These are phyloP conservation scores for Phytophthora foliorum DNA, from an alignment of 352 stramenopile genomes.

Conservation along the genomic window DNA sequence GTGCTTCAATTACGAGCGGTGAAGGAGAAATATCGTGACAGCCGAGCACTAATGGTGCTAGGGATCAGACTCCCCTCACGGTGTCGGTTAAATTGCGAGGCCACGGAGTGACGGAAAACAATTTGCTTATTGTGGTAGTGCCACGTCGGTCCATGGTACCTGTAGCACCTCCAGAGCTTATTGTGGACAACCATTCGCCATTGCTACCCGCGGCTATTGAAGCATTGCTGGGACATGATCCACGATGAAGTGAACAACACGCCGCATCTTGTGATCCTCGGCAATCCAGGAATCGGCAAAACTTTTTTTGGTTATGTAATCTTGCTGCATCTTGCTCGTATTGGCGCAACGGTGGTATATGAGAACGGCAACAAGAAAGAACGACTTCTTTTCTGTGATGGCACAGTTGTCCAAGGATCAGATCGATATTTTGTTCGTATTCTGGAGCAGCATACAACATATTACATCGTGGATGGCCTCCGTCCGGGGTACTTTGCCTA, in stretches of 20 bases:
- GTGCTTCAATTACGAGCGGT: too few relatives aligned
- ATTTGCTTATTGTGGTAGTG: too few relatives aligned
- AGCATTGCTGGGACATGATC: slow-evolving; percentile 19
- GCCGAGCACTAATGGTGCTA: too few relatives aligned
- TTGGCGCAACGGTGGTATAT: slow-evolving; percentile 37
- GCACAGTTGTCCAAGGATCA: slow-evolving; percentile 31
- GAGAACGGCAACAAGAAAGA: slow-evolving; percentile 14
- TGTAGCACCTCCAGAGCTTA: too few relatives aligned
- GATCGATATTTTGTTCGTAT: slow-evolving; percentile 35
- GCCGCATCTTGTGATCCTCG: slow-evolving; percentile 45
- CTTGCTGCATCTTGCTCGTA: slow-evolving; percentile 36
- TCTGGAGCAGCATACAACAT: slow-evolving; percentile 33
- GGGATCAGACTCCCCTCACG: too few relatives aligned
- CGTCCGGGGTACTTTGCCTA: slow-evolving; percentile 24
- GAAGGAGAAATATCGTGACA: too few relatives aligned
- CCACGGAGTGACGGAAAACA: too few relatives aligned
- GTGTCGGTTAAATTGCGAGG: too few relatives aligned
- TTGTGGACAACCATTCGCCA: too few relatives aligned
- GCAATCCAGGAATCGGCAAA: slow-evolving; percentile 43
- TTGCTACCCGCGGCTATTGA: slow-evolving; percentile 29
- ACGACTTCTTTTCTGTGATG: neutral
- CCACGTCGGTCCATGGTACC: too few relatives aligned
- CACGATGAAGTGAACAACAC: slow-evolving; percentile 26
- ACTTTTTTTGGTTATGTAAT: slow-evolving; percentile 39
- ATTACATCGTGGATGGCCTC: slow-evolving; percentile 42